Evolutionary conservation across 345 rosid species (phyloP).

Genomic region (Psidium friedrichsthalianum): DNA sequence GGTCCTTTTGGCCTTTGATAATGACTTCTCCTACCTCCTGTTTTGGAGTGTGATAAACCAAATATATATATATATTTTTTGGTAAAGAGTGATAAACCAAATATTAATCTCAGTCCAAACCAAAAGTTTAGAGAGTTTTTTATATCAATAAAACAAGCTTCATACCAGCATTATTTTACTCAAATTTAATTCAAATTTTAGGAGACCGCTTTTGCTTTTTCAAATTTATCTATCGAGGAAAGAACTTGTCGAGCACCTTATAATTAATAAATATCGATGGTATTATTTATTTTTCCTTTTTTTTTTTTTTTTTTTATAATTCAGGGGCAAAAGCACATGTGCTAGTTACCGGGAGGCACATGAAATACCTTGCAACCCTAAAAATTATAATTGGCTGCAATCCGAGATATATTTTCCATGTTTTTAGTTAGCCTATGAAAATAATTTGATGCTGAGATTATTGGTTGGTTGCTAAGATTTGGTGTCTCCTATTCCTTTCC

Average conservation of each 20-base stretch:
- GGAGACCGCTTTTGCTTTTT: not conserved
- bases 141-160: not conserved
- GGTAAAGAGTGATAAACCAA: too few relatives aligned
- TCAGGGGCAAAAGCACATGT: not conserved
- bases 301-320: not conserved
- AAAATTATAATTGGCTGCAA: not conserved
- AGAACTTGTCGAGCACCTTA: not conserved
- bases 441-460: not conserved
- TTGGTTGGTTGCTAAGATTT: not conserved
- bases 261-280: not conserved
- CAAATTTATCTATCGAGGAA: not conserved
- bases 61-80: too few relatives aligned
- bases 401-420: not conserved
- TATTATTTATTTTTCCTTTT: not conserved
- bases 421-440: not conserved
- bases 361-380: not conserved
- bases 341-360: not conserved
- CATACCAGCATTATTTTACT: not conserved
- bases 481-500: not conserved
- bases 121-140: not conserved
- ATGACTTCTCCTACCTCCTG: not conserved
- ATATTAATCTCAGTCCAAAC: rapidly evolving
- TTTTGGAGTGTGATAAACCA: not conserved
- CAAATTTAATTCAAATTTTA: not conserved
- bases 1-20: not conserved